Evolutionary conservation across 1,139 yeast species (phyloP).

Genomic region (Geotrichum citri-aurantii): DNA sequence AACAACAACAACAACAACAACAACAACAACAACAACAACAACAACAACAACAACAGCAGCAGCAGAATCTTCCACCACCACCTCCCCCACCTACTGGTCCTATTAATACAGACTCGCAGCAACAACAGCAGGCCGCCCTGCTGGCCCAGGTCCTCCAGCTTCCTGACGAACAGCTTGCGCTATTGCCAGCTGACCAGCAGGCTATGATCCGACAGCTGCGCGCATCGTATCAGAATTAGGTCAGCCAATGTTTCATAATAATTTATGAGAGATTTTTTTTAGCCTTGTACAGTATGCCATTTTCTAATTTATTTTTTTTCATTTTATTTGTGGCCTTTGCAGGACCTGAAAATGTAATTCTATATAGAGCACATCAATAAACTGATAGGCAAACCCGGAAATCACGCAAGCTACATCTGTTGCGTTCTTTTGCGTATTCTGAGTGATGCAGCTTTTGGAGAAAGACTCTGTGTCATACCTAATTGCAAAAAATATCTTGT

Average conservation of each 20-base stretch:
- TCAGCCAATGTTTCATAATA: background rate
- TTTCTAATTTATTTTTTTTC: too few species aligned
- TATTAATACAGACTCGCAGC: background rate
- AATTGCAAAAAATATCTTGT: too few species aligned
- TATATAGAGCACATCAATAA: too few species aligned
- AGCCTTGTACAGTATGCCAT: too few species aligned
- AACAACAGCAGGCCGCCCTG: slow-evolving; percentile 34
- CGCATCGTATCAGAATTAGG: slow-evolving; percentile 12
- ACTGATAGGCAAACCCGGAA: too few species aligned
- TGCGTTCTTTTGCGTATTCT: too few species aligned
- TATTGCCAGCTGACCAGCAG: slow-evolving; percentile 55
- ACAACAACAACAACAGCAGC: slow-evolving; percentile 1
- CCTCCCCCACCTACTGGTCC: background rate
- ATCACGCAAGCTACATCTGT: too few species aligned
- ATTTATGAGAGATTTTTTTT: background rate
- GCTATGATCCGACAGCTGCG: slow-evolving; percentile 13
- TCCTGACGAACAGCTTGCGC: slow-evolving; percentile 56
- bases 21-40: background rate
- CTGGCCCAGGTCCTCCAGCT: slow-evolving; percentile 49
- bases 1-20: background rate
- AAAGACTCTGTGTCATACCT: too few species aligned
- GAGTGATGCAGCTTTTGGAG: too few species aligned
- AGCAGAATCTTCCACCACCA: background rate
- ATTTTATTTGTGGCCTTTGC: too few species aligned
- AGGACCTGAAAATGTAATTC: too few species aligned